A percentile compares a stretch with the other conserved stretches of the same genome.
These are phyloP conservation scores for Hypoxylon crocopeplum DNA, from an alignment of 495 filamentous ascomycete genomes.

Conservation along the genomic window DNA sequence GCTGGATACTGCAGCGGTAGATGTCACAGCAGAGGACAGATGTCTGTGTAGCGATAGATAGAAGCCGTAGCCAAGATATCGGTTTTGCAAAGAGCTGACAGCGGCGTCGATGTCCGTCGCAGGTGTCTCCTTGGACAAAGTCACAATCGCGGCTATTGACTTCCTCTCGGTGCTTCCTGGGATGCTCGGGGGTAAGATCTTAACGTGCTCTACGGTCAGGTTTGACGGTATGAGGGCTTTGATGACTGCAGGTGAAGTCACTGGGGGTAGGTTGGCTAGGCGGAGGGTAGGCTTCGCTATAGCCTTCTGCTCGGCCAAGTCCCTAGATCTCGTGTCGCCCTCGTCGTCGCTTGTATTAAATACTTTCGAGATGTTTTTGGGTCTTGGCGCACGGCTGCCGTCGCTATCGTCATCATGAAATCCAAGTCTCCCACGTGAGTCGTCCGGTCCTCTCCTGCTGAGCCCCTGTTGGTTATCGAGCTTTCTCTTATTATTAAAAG, in stretches of 20 bases:
- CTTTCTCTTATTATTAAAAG: constrained; percentile 54
- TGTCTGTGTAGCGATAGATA: constrained; percentile 82
- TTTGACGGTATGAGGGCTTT: constrained; percentile 73
- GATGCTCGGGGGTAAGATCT: constrained; percentile 62
- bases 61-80: constrained; percentile 87
- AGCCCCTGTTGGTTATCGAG: constrained; percentile 48
- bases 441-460: constrained; percentile 35
- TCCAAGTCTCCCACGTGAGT: constrained; percentile 43
- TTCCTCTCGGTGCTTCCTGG: constrained; percentile 69
- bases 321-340: constrained; percentile 40
- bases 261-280: constrained; percentile 65
- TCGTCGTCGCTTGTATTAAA: constrained; percentile 57
- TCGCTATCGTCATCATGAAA: constrained; percentile 48
- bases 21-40: constrained; percentile 81
- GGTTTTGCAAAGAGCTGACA: constrained; percentile 80
- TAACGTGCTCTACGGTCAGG: constrained; percentile 77
- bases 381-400: constrained; percentile 23
- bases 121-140: constrained; percentile 81
- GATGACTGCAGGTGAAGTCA: constrained; percentile 74
- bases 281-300: constrained; percentile 88
- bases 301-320: constrained; percentile 69
- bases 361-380: constrained; percentile 46
- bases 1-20: constrained; percentile 58
- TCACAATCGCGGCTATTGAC: constrained; percentile 83
- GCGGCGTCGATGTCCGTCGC: constrained; percentile 83